Percentiles rank a stretch among this genome's conserved stretches.
These are phyloP conservation scores for Tremella yokohamensis DNA, from an alignment of 768 basidiomycete species.

Conservation along the genomic window DNA sequence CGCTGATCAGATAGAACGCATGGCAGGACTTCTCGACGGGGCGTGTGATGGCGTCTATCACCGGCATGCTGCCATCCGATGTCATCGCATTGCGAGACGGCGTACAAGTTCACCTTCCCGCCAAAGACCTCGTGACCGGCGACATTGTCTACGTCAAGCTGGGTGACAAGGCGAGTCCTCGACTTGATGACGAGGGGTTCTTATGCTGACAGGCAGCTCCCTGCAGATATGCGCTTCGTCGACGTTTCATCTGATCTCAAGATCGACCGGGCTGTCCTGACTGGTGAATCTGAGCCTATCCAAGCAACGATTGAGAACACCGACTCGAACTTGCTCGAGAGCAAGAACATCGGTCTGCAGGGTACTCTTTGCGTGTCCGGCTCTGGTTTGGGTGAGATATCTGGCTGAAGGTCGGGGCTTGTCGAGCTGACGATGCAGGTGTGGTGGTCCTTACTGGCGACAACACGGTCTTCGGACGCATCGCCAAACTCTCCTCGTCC, in stretches of 20 bases:
- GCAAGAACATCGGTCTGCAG: slow-evolving; percentile 63
- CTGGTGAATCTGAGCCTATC: slow-evolving; percentile 54
- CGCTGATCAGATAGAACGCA: slow-evolving; percentile 54
- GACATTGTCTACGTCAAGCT: slow-evolving; percentile 26
- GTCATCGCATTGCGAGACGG: slow-evolving; percentile 48
- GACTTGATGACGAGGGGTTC: neutral
- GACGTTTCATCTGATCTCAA: slow-evolving; percentile 59
- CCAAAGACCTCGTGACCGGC: slow-evolving; percentile 46
- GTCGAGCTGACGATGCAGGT: slow-evolving; percentile 13
- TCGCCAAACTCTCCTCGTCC: slow-evolving; percentile 59
- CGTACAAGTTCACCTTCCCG: slow-evolving; percentile 29
- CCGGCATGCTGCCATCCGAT: slow-evolving; percentile 49
- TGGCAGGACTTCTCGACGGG: slow-evolving; percentile 59
- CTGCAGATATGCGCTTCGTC: slow-evolving; percentile 54
- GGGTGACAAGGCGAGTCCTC: slow-evolving; percentile 6
- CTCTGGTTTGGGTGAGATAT: slow-evolving; percentile 29
- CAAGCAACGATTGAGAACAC: slow-evolving; percentile 53
- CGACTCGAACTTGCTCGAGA: slow-evolving; percentile 56
- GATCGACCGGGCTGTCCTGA: slow-evolving; percentile 65
- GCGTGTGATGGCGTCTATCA: slow-evolving; percentile 62
- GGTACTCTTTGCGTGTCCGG: slow-evolving; percentile 46
- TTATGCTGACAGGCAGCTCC: slow-evolving; percentile 37
- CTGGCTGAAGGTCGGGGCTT: neutral
- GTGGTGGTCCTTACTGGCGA: slow-evolving; percentile 45
- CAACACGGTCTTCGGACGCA: slow-evolving; percentile 54